A percentile compares a stretch with the other conserved stretches of the same genome.
These are phyloP conservation scores for Parmales sp. DNA, from an alignment of 108 stramenopile genomes.

Conservation along the genomic window DNA sequence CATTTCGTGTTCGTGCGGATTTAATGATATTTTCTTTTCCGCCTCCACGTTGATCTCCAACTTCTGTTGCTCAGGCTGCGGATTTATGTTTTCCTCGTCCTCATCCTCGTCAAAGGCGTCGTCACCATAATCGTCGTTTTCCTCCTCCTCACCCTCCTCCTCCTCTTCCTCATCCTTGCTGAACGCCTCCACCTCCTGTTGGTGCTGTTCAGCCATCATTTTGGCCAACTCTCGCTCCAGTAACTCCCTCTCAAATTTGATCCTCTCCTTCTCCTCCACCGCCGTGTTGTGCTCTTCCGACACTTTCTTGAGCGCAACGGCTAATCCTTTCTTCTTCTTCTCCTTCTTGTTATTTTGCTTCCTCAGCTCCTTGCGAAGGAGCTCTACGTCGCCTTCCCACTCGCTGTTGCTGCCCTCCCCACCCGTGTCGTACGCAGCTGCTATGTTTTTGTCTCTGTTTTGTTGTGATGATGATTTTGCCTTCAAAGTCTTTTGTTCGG, in stretches of 20 bases:
- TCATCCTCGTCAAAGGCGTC: not conserved
- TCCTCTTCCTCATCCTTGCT: conserved; percentile 11
- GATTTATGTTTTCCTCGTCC: not conserved
- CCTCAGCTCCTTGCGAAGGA: not conserved
- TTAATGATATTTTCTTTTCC: too few relatives aligned
- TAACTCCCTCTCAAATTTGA: not conserved
- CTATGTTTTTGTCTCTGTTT: too few relatives aligned
- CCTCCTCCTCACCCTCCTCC: not conserved
- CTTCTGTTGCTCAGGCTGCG: not conserved
- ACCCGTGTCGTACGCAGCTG: not conserved
- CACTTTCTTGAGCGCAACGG: not conserved
- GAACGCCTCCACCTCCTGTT: not conserved
- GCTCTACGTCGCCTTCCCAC: not conserved
- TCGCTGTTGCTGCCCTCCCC: not conserved
- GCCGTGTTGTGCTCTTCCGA: not conserved
- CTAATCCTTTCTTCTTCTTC: not conserved
- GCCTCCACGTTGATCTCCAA: too few relatives aligned
- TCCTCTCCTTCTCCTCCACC: not conserved
- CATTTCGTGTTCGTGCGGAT: too few relatives aligned
- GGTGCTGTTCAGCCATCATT: not conserved
- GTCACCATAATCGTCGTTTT: not conserved
- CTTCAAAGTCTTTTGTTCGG: too few relatives aligned
- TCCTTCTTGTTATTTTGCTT: not conserved
- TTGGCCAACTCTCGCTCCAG: not conserved
- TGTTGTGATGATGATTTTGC: too few relatives aligned